A percentile compares a stretch with the other conserved stretches of the same genome.
Evolutionary conservation across 352 stramenopile genomes (phyloP).

Genomic region (Stephanocyclus meneghinianus): DNA sequence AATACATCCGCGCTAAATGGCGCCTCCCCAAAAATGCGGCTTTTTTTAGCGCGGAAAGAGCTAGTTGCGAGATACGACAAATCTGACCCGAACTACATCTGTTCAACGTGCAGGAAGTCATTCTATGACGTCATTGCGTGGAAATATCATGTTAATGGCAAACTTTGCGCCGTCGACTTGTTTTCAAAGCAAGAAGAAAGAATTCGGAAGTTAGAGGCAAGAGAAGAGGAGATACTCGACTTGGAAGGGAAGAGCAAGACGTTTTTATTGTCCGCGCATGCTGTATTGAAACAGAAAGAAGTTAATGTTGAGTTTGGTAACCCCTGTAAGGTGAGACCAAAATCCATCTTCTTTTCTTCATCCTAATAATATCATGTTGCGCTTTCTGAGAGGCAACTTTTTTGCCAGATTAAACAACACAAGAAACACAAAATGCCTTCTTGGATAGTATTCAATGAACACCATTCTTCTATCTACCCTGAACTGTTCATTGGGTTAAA

Average conservation of each 20-base stretch:
- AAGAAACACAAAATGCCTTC: conserved; percentile 49
- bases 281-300: neutral
- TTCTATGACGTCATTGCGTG: conserved; percentile 32
- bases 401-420: conserved; percentile 32
- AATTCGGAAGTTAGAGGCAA: neutral
- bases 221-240: neutral
- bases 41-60: conserved; percentile 58
- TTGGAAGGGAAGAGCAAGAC: neutral
- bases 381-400: neutral
- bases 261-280: conserved; percentile 17
- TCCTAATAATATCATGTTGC: too few species aligned
- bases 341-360: neutral
- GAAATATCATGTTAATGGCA: conserved; percentile 47
- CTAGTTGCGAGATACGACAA: conserved; percentile 57
- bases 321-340: conserved; percentile 20
- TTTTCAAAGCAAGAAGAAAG: conserved; percentile 16
- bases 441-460: conserved; percentile 49
- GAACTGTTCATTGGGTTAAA: conserved; percentile 41
- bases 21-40: conserved; percentile 14
- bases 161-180: conserved; percentile 34
- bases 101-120: conserved; percentile 54
- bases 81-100: conserved; percentile 36
- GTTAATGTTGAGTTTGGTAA: conserved; percentile 14
- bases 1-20: neutral
- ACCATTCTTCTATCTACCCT: conserved; percentile 42